These are phyloP conservation scores for Colletotrichum godetiae DNA, from an alignment of 2,329 filamentous ascomycete species.

Conservation along the genomic window DNA sequence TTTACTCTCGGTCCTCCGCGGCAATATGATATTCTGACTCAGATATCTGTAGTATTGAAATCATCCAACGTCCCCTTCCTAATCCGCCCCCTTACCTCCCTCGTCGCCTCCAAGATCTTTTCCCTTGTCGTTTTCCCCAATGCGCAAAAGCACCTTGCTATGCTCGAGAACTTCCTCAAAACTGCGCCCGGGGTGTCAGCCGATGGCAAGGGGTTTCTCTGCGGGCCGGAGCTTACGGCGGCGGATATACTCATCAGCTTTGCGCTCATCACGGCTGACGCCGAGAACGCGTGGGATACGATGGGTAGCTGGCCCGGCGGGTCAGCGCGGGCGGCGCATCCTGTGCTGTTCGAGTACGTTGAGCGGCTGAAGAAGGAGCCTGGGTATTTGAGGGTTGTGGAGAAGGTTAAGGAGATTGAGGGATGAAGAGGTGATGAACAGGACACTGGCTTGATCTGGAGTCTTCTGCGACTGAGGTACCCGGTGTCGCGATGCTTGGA, in stretches of 20 bases:
- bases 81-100: conserved; percentile 61
- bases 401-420: conserved; percentile 62
- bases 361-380: conserved; percentile 56
- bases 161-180: conserved; percentile 61
- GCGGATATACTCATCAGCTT: conserved; percentile 67
- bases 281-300: conserved; percentile 48
- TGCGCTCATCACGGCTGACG: conserved; percentile 54
- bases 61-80: conserved; percentile 62
- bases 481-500: too few species aligned
- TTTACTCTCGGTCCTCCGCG: too few species aligned
- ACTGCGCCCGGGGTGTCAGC: conserved; percentile 48
- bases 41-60: conserved; percentile 50
- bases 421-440: conserved; percentile 38
- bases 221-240: conserved; percentile 59
- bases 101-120: conserved; percentile 57
- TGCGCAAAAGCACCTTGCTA: conserved; percentile 55
- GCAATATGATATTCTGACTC: too few species aligned
- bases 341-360: conserved; percentile 59
- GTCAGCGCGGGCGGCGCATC: conserved; percentile 51
- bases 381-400: conserved; percentile 59
- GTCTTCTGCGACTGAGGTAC: too few species aligned
- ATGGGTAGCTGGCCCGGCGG: conserved; percentile 56
- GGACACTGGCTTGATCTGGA: background rate
- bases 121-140: conserved; percentile 58
- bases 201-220: conserved; percentile 57